These are phyloP conservation scores for Pisolithus microcarpus DNA, from an alignment of 768 basidiomycete species.

Conservation along the genomic window DNA sequence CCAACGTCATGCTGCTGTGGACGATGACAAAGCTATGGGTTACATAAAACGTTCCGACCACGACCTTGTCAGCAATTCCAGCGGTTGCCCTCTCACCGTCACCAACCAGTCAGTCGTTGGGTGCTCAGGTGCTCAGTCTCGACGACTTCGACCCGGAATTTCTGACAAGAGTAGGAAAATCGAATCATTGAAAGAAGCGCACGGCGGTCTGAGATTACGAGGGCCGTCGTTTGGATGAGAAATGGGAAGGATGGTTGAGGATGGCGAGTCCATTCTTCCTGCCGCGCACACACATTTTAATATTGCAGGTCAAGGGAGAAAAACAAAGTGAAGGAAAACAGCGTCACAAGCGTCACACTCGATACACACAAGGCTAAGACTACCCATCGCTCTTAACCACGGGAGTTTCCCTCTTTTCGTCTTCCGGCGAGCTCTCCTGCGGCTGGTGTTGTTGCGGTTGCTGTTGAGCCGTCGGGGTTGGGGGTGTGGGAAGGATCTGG, in stretches of 20 bases:
- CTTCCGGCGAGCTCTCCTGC: slow-evolving; percentile 21
- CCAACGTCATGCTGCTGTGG: neutral
- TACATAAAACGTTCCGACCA: slow-evolving; percentile 27
- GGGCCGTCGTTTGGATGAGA: neutral
- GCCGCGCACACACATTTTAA: too few species aligned
- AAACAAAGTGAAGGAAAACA: neutral
- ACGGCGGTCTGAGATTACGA: too few species aligned
- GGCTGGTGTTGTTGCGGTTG: slow-evolving; percentile 7
- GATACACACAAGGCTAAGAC: neutral
- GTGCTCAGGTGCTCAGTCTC: neutral
- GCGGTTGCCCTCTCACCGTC: slow-evolving; percentile 26
- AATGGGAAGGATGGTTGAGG: neutral
- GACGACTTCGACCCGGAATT: neutral
- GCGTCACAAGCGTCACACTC: neutral
- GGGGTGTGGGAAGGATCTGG: slow-evolving; percentile 19
- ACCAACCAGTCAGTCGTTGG: slow-evolving; percentile 6
- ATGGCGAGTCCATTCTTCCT: too few species aligned
- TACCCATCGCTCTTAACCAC: slow-evolving; percentile 8
- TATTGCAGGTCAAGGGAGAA: neutral
- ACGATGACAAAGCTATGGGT: slow-evolving; percentile 30
- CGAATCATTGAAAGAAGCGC: too few species aligned
- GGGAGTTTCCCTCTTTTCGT: slow-evolving; percentile 21
- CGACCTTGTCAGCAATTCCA: slow-evolving; percentile 29
- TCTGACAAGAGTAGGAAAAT: too few species aligned
- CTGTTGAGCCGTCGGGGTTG: slow-evolving; percentile 6